Conservation (phyloP, 2,329 filamentous ascomycete species). For the Ascochyta fabae region DNA sequence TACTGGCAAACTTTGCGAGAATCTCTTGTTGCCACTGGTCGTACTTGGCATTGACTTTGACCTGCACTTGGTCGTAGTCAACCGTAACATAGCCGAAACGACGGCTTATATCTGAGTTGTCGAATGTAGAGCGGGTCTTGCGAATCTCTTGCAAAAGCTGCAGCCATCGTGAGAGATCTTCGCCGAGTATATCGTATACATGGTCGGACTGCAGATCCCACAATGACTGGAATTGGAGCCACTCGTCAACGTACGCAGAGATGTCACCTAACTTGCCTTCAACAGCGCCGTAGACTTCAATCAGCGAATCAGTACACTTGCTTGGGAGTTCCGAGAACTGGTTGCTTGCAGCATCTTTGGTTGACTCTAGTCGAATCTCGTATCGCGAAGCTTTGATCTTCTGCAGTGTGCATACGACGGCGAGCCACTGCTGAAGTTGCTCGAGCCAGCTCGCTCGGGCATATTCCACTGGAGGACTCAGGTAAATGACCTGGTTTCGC, state of each 20-base stretch:
- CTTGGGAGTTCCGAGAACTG: slow-evolving; percentile 86
- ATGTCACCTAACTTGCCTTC: slow-evolving; percentile 84
- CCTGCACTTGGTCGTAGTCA: slow-evolving; percentile 98
- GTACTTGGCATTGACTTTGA: slow-evolving; percentile 98
- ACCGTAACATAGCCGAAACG: slow-evolving; percentile 94
- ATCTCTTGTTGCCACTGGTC: slow-evolving; percentile 99
- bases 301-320: slow-evolving; percentile 79
- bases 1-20: slow-evolving; percentile 86
- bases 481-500: slow-evolving; percentile 96
- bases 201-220: slow-evolving; percentile 98
- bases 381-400: slow-evolving; percentile 96
- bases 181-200: slow-evolving; percentile 89
- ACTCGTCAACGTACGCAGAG: slow-evolving; percentile 89
- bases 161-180: slow-evolving; percentile 90
- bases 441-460: slow-evolving; percentile 92
- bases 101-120: slow-evolving; percentile 91
- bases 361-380: slow-evolving; percentile 78
- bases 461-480: slow-evolving; percentile 91
- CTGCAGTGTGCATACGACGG: slow-evolving; percentile 86
- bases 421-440: slow-evolving; percentile 92
- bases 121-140: slow-evolving; percentile 93
- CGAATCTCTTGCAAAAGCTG: slow-evolving; percentile 96
- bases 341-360: slow-evolving; percentile 64
- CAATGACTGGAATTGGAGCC: slow-evolving; percentile 97
- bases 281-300: slow-evolving; percentile 80